These are phyloP conservation scores for Leishmania braziliensis DNA, from an alignment of 208 protist genomes.

Conservation along the genomic window DNA sequence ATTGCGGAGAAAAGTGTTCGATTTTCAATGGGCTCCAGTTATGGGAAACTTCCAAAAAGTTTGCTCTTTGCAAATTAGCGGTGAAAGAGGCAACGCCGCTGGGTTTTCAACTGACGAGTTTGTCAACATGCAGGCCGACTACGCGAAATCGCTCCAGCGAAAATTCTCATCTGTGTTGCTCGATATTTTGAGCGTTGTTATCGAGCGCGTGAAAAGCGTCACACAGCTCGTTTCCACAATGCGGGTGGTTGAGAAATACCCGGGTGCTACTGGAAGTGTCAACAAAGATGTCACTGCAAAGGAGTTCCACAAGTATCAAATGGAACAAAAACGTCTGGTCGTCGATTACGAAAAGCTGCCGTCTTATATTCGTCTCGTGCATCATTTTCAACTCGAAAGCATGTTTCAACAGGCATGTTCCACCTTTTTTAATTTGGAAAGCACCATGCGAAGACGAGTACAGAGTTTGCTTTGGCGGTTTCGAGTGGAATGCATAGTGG, in stretches of 20 bases:
- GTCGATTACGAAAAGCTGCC: constrained; percentile 83
- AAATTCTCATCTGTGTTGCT: constrained; percentile 61
- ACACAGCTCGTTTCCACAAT: not conserved
- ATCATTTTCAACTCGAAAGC: constrained; percentile 79
- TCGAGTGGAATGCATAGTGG: constrained; percentile 64
- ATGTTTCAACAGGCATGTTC: constrained; percentile 68
- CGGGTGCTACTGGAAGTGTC: constrained; percentile 64
- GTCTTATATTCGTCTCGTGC: constrained; percentile 71
- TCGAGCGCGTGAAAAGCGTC: constrained; percentile 25
- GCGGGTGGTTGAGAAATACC: constrained; percentile 31
- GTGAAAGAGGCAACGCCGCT: not conserved
- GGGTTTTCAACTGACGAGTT: constrained; percentile 41
- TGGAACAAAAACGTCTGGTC: constrained; percentile 78
- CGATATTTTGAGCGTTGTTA: constrained; percentile 40
- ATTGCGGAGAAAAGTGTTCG: constrained; percentile 32
- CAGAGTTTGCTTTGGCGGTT: constrained; percentile 67
- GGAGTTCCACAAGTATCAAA: constrained; percentile 59
- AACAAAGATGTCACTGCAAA: constrained; percentile 83
- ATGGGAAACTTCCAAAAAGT: constrained; percentile 7
- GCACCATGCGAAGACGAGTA: constrained; percentile 34
- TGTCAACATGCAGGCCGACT: constrained; percentile 21
- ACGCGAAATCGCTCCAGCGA: constrained; percentile 52
- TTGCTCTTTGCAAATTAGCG: constrained; percentile 12
- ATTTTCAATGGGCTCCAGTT: constrained; percentile 29
- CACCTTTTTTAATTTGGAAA: constrained; percentile 62